Base-by-base conservation (phyloP, 2,329 filamentous ascomycete genomes). In the Fusarium hainanense region DNA sequence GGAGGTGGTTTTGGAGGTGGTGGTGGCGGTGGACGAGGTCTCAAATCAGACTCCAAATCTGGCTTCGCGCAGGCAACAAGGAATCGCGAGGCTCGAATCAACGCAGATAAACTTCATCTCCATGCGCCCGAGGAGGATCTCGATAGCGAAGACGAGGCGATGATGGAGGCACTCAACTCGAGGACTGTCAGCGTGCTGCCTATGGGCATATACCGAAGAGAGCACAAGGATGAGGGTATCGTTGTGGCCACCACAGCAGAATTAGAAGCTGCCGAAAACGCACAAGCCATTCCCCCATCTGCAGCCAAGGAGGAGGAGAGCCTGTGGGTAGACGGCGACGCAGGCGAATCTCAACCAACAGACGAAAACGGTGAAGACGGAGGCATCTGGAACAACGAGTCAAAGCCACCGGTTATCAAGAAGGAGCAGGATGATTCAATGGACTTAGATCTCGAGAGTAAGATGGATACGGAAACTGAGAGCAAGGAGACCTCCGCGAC, bases 221-320 rank as follows among this genome's bases (percentile, higher is more conserved):
- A 87, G 68, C 85, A 87, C 70, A 84, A 87, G 74, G 84, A 88
- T 18, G 79, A 83, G 25, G 84, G 83, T n/a, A 77, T 87, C 30
- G 80, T 85, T 54, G 84, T 88, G 49, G 84, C 86, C 13, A 88
- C 85, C 0, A 84, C 85, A n/a, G 86, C 85, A 40, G 87, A 89
- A 69, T 80, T 88, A 14, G 85, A 88, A 68, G 86, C 85, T 1
- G 83, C 85, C 54, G 85, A 88, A 61, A 82, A 83, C 4, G 82
- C 78, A 2, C 66, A 71, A 27, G 73, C 80, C 0, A 30, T 54
- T 30, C 68, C 63, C 37, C 30, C 80, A 0, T 25, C 44, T 25
- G 49, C 49, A 32, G 40, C 32, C 20, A 82, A 79, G 44, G 81
- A 83, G 43, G 82, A 84, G 58, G 82, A 84, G 34, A 82, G 82